Base-by-base conservation (phyloP, 1,139 yeast species). In the Taiozyma sp. region DNA sequence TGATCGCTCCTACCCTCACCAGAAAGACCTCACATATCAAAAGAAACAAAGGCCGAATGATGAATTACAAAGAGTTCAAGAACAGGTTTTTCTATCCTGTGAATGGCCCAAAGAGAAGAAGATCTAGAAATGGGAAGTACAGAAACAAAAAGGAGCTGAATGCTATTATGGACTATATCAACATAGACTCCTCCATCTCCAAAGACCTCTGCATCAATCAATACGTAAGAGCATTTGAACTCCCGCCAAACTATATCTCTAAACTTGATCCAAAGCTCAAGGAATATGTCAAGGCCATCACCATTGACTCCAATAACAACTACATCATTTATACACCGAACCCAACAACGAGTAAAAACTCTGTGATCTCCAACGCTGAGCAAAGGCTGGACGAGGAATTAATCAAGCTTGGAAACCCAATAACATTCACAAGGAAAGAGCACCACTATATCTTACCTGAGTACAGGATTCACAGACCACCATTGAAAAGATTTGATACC, bases 241-340 rank as follows among this genome's bases (percentile, higher is more conserved):
- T 59, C 6, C 22, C 47, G 2, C 14, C 22, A 1, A 47, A 24
- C 3, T 55, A 61, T 14, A 24, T 59, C 6, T 9, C 53, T 10
- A 52, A 50, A 39, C 40, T 53, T 3, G 42, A 54, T n/a, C 63
- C 64, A 28, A 26, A 22, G 8, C 43, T 58, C 2, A 43, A 37
- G 11, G 47, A 44, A 14, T n/a, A 43, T 2, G 49, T 54, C 3
- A 60, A 56, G 42, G 56, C 56, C 13, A 54, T 62, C 16, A 54
- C 62, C 1, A 51, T 62, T 13, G 65, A 62, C 45, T 59, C 62
- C 2, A 44, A 59, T 14, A 58, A 60, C 46, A 61, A 59, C 32
- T 53, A 56, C 42, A 53, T 61, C 37, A 46, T 60, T 5, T 62
- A 60, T 41, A 56, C 62, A 6, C 62, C 62, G 28, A 52, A 50